These are phyloP conservation scores for Hypoxylon subgilvum DNA, from an alignment of 495 filamentous ascomycete genomes.

Conservation along the genomic window DNA sequence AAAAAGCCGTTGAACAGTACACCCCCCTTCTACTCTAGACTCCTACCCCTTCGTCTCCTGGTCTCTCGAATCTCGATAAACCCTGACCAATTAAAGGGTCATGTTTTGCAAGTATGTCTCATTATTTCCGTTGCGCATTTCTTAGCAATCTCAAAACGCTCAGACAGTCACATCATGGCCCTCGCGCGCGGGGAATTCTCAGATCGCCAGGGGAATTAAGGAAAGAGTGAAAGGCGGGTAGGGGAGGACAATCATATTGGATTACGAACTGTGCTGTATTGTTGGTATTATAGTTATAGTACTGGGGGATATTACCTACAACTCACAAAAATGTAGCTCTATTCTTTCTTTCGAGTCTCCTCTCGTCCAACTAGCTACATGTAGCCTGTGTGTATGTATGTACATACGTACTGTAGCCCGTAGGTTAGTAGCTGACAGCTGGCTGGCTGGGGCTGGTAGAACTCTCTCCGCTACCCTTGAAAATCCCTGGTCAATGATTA, in stretches of 20 bases:
- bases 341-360: too few species aligned
- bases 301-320: too few species aligned
- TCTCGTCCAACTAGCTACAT: neutral
- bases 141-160: conserved; percentile 38
- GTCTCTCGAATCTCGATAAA: conserved; percentile 43
- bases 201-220: conserved; percentile 31
- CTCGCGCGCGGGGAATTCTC: conserved; percentile 37
- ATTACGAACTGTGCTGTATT: too few species aligned
- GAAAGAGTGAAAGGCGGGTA: conserved; percentile 2
- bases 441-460: conserved; percentile 11
- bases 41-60: conserved; percentile 29
- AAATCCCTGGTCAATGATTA: conserved; percentile 44
- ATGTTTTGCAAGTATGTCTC: conserved; percentile 39
- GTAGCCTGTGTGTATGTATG: neutral
- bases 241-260: neutral
- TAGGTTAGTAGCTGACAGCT: neutral
- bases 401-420: neutral
- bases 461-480: conserved; percentile 33
- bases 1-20: conserved; percentile 41
- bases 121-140: conserved; percentile 43
- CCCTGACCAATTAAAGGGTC: conserved; percentile 36
- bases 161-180: conserved; percentile 35
- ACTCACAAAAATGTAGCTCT: too few species aligned
- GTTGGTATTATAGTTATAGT: too few species aligned
- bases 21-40: conserved; percentile 19